Conservation (phyloP, 768 basidiomycete species). For the Chiua virens region DNA sequence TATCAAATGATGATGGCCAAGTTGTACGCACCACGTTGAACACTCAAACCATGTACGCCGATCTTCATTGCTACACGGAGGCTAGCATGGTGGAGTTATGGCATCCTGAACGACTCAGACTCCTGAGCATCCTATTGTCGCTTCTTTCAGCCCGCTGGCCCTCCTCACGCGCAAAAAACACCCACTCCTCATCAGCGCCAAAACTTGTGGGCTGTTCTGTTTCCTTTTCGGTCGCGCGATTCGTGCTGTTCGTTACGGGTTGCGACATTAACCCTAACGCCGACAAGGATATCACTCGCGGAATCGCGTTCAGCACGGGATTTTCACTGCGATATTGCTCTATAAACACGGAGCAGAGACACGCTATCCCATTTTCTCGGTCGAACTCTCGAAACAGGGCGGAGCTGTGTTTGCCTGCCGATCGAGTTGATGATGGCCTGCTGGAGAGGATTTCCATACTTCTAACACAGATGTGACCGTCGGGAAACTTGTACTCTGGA, state of each 20-base stretch:
- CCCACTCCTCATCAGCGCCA: constrained; percentile 36
- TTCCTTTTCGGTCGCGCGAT: constrained; percentile 57
- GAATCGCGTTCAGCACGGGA: constrained; percentile 59
- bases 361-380: constrained; percentile 18
- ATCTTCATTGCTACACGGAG: constrained; percentile 53
- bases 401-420: constrained; percentile 55
- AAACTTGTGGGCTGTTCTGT: constrained; percentile 52
- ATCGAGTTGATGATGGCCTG: constrained; percentile 47
- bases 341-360: constrained; percentile 28
- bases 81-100: constrained; percentile 66
- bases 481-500: constrained; percentile 44
- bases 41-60: constrained; percentile 41
- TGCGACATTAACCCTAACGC: constrained; percentile 78
- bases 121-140: constrained; percentile 51
- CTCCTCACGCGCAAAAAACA: constrained; percentile 7
- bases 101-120: constrained; percentile 57
- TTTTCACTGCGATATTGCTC: constrained; percentile 57
- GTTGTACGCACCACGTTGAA: constrained; percentile 41
- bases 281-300: constrained; percentile 63
- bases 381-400: constrained; percentile 46
- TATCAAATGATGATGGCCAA: constrained; percentile 47
- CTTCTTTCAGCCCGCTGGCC: constrained; percentile 28
- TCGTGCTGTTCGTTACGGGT: constrained; percentile 72
- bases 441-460: constrained; percentile 37
- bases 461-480: constrained; percentile 41